These are phyloP conservation scores for Chaetomium strumarium DNA, from an alignment of 2,329 filamentous ascomycete species.

Conservation along the genomic window DNA sequence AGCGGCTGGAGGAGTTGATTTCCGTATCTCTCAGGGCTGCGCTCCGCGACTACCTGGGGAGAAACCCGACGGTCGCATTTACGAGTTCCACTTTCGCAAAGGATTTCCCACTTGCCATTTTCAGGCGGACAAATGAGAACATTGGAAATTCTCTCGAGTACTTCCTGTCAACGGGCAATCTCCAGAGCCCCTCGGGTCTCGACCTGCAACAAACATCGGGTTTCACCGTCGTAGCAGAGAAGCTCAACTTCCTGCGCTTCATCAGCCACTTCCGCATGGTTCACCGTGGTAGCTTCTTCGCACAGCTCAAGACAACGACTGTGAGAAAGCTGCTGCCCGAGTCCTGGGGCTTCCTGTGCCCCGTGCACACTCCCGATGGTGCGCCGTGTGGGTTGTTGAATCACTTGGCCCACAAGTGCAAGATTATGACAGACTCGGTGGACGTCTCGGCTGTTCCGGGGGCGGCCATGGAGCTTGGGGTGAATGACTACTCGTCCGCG, in stretches of 20 bases:
- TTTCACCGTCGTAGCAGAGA: constrained; percentile 94
- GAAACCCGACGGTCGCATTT: constrained; percentile 61
- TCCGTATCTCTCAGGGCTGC: constrained; percentile 45
- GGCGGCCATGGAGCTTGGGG: constrained; percentile 72
- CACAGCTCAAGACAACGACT: constrained; percentile 92
- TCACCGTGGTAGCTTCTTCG: constrained; percentile 97
- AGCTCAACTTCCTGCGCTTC: constrained; percentile 98
- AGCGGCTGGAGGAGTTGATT: constrained; percentile 86
- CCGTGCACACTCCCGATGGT: constrained; percentile 95
- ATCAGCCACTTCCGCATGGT: constrained; percentile 99
- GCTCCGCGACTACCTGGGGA: constrained; percentile 52
- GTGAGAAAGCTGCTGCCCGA: constrained; percentile 93
- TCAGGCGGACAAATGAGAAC: constrained; percentile 80
- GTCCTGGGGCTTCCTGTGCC: constrained; percentile 96
- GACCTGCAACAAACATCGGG: constrained; percentile 93
- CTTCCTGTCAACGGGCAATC: constrained; percentile 91
- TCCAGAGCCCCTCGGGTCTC: constrained; percentile 83
- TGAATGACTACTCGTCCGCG: constrained; percentile 68
- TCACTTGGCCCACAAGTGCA: constrained; percentile 91
- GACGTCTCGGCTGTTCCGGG: constrained; percentile 70
- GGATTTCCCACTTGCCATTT: constrained; percentile 73
- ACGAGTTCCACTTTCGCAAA: constrained; percentile 69
- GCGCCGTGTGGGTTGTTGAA: constrained; percentile 90
- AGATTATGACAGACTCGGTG: constrained; percentile 69
- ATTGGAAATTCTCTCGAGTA: constrained; percentile 85